These are phyloP conservation scores for Lecanicillium sp. DNA, from an alignment of 2,329 filamentous ascomycete species.

Conservation along the genomic window DNA sequence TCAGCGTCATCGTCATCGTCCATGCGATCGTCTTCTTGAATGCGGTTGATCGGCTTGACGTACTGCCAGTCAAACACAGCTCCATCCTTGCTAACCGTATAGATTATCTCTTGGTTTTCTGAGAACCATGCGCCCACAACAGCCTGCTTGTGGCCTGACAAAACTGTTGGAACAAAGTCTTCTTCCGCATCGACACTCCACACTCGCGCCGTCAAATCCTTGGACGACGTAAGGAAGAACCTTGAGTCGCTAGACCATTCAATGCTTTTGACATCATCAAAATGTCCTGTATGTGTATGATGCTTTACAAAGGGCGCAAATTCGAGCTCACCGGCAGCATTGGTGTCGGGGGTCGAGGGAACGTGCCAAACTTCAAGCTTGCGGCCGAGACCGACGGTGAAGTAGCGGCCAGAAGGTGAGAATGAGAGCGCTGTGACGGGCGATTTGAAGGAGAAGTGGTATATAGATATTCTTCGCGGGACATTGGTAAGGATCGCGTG, in stretches of 20 bases:
- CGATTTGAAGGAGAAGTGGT: constrained; percentile 93
- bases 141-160: constrained; percentile 83
- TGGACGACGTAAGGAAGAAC: constrained; percentile 88
- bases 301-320: constrained; percentile 93
- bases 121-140: constrained; percentile 97
- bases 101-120: constrained; percentile 87
- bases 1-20: constrained; percentile 54
- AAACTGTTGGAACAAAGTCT: constrained; percentile 79
- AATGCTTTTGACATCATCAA: constrained; percentile 76
- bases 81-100: constrained; percentile 95
- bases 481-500: constrained; percentile 90
- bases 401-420: constrained; percentile 82
- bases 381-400: constrained; percentile 79
- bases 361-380: constrained; percentile 95
- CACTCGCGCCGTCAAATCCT: constrained; percentile 86
- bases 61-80: constrained; percentile 93
- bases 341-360: constrained; percentile 77
- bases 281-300: constrained; percentile 79
- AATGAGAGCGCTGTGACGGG: constrained; percentile 78
- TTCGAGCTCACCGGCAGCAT: constrained; percentile 72
- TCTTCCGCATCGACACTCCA: constrained; percentile 88
- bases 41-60: constrained; percentile 47
- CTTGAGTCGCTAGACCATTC: constrained; percentile 95
- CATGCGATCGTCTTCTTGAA: constrained; percentile 52
- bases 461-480: constrained; percentile 73